Conservation (phyloP, 345 rosid genomes). For the Bruguiera sexangula region DNA sequence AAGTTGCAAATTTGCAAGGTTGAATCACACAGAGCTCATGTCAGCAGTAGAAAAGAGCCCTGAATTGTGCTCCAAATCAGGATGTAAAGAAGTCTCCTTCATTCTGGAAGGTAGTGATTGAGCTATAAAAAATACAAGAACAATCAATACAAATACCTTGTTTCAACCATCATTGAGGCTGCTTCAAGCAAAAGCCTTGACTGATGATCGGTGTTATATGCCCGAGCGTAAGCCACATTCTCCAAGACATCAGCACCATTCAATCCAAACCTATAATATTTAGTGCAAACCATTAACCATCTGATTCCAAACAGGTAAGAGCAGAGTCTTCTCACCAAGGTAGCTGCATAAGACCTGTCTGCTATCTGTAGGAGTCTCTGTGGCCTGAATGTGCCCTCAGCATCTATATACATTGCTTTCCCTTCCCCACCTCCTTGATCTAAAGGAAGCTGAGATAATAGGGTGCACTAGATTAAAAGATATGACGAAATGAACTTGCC, state of each 20-base stretch:
- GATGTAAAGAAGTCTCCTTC: neutral
- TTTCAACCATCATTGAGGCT: slow-evolving; percentile 99
- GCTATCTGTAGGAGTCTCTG: slow-evolving; percentile 94
- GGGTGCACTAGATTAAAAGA: slow-evolving; percentile 7
- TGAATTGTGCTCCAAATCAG: neutral
- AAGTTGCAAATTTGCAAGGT: too few species aligned
- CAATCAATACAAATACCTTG: slow-evolving; percentile 46
- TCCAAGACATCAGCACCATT: slow-evolving; percentile 96
- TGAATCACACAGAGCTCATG: neutral
- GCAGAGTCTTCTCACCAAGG: slow-evolving; percentile 13
- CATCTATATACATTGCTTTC: slow-evolving; percentile 97
- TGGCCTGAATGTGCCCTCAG: slow-evolving; percentile 96
- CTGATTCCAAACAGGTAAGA: slow-evolving; percentile 2
- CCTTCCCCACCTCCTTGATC: slow-evolving; percentile 99
- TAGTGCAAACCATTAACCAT: slow-evolving; percentile 11
- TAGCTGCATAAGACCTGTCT: slow-evolving; percentile 50
- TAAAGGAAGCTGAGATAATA: slow-evolving; percentile 70
- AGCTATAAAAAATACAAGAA: neutral
- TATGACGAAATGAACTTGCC: neutral
- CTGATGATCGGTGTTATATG: slow-evolving; percentile 97
- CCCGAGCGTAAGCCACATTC: slow-evolving; percentile 96
- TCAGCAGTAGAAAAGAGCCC: neutral
- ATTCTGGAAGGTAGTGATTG: neutral
- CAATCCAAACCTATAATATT: slow-evolving; percentile 65
- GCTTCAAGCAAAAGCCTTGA: slow-evolving; percentile 97